Conservation (phyloP, 352 stramenopile species). For the Pythium oligandrum region DNA sequence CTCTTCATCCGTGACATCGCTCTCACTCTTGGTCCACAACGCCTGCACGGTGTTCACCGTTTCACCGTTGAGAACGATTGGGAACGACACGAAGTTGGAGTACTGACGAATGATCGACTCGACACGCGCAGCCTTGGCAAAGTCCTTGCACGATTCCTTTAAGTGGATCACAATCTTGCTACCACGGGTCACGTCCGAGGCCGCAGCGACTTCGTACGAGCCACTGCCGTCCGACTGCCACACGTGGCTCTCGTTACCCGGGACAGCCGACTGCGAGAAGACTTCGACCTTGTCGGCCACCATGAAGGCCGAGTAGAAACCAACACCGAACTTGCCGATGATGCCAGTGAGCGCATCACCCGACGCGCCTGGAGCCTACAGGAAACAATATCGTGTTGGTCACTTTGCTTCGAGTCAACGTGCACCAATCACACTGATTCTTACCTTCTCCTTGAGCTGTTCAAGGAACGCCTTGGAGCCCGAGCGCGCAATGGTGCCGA, state of each 20-base stretch:
- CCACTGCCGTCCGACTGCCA: constrained; percentile 83
- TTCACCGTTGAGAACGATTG: constrained; percentile 96
- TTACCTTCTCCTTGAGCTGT: constrained; percentile 81
- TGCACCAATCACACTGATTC: not conserved
- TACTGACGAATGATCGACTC: constrained; percentile 98
- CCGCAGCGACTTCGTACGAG: constrained; percentile 73
- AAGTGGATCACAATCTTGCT: constrained; percentile 98
- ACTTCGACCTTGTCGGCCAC: constrained; percentile 96
- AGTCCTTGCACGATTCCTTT: constrained; percentile 96
- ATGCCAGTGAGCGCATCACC: constrained; percentile 87
- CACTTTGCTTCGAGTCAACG: not conserved
- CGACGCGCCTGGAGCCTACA: constrained; percentile 42
- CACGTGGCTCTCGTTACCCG: constrained; percentile 43
- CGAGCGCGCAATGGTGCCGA: constrained; percentile 98
- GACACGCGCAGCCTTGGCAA: constrained; percentile 87
- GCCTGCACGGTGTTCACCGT: constrained; percentile 98
- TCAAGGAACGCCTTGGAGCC: constrained; percentile 97
- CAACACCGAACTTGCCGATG: constrained; percentile 99
- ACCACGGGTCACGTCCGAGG: constrained; percentile 76
- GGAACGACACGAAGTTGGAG: constrained; percentile 99
- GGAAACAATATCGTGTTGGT: too few species aligned
- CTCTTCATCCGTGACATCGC: constrained; percentile 94
- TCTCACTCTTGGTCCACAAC: constrained; percentile 96
- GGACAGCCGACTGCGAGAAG: constrained; percentile 70
- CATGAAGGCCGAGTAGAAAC: constrained; percentile 99